Base-by-base conservation (phyloP, 345 rosid genomes). In the Moricandia moricandioides region DNA sequence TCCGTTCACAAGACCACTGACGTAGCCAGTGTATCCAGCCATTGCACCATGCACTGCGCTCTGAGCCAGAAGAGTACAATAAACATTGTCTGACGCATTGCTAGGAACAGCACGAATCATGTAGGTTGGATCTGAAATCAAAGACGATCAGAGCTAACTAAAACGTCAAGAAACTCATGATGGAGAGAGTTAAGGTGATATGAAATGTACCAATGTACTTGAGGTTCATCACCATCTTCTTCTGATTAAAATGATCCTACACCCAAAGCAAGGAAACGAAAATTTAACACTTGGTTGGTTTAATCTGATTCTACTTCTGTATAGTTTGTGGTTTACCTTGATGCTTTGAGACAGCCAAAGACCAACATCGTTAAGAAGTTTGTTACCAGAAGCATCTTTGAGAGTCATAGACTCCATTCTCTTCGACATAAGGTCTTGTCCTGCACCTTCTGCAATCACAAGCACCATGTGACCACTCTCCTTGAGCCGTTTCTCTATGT, bases 21-120 rank as follows among this genome's bases (percentile, higher is more conserved):
- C 85, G 70, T 81, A 91, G 73, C 97, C 97, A 4, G 97, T 91
- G 81, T 88, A 89, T 57, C 96, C 97, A 12, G 97, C 96, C 97
- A 91, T 91, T 12, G 97, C 93, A 31, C 97, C 97, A 8, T 88
- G 96, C 35, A 91, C 91, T 4, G 78, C 88, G 61, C 97, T 91
- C 78, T 91, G 97, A 65, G 96, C 96, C 27, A 91, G 89, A 74
- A 91, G 97, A 7, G 96, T 89, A 82, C 93, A 87, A 78, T 91
- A 91, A 39, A 91, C 93, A 74, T 89, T 91, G 78, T 91, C 96
- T 7, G 97, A 84, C 59, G 97, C 97, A 74, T 86, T 91, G 80
- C 97, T 77, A 29, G 96, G 96, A 69, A 91, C 29, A 63, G 97
- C 97, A 2, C 97, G 87, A 33, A 89, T 87, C 96, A 91, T 91